These are phyloP conservation scores for Starmerella bombicola DNA, from an alignment of 805 yeast species.

Conservation along the genomic window DNA sequence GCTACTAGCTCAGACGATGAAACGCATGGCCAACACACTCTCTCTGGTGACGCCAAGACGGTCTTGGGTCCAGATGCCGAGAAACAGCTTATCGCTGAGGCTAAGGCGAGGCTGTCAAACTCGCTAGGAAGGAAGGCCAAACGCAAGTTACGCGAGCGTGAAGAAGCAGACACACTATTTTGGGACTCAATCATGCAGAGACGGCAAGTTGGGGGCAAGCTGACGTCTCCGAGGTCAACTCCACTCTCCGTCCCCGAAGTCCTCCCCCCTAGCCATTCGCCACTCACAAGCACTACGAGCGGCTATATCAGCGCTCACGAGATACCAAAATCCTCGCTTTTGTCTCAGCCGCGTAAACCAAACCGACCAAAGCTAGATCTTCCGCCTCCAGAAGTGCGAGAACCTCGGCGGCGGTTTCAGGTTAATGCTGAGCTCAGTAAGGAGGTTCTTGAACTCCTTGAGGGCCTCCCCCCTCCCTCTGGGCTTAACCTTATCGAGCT, in stretches of 20 bases:
- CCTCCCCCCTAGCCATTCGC: too few species aligned
- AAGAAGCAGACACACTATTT: conserved; percentile 58
- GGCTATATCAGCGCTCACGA: too few species aligned
- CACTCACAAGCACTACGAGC: too few species aligned
- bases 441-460: background rate
- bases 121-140: conserved; percentile 93
- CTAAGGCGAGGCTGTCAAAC: conserved; percentile 78
- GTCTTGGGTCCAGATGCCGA: conserved; percentile 64
- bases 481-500: background rate
- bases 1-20: conserved; percentile 33
- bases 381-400: too few species aligned
- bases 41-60: background rate
- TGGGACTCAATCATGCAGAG: conserved; percentile 1
- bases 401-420: too few species aligned
- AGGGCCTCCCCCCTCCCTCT: background rate
- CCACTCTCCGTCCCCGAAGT: too few species aligned
- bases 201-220: conserved; percentile 4
- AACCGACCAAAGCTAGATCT: conserved; percentile 5
- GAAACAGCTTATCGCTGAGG: conserved; percentile 86
- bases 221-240: too few species aligned
- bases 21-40: background rate
- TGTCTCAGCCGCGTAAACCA: conserved; percentile 1
- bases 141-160: conserved; percentile 71
- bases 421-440: too few species aligned
- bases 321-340: too few species aligned